phyloP scores from a whole-genome alignment of 768 basidiomycete species.

The Rickenella mellea region DNA sequence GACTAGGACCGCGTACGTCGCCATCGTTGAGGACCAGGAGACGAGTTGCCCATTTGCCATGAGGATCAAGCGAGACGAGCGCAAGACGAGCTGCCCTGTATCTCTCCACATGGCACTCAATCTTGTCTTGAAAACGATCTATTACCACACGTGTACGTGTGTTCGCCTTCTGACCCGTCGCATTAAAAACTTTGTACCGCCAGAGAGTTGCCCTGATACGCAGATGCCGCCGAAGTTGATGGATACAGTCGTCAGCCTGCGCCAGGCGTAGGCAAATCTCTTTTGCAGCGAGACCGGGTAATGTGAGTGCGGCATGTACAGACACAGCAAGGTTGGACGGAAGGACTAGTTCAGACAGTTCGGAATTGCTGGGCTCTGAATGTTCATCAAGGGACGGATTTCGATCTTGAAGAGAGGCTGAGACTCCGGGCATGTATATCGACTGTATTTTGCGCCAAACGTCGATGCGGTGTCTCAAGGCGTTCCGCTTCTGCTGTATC shows the following conservation, averaged over 20 bases:
- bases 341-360: conserved; percentile 9
- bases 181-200: conserved; percentile 5
- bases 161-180: conserved; percentile 2
- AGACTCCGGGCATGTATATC: conserved; percentile 12
- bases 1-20: too few relatives aligned
- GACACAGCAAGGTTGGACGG: conserved; percentile 14
- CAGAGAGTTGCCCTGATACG: neutral
- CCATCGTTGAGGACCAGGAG: too few relatives aligned
- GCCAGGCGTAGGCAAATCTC: conserved; percentile 13
- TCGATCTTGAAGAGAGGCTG: too few relatives aligned
- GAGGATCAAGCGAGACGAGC: neutral
- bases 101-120: neutral
- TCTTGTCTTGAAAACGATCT: neutral
- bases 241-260: conserved; percentile 10
- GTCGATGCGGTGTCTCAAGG: neutral
- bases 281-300: conserved; percentile 6
- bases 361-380: too few relatives aligned
- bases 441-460: conserved; percentile 8
- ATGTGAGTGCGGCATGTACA: conserved; percentile 2
- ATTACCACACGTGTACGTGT: neutral
- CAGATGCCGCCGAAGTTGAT: conserved; percentile 11
- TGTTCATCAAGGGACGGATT: too few relatives aligned
- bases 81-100: neutral
- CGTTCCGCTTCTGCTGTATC: too few relatives aligned
- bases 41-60: conserved; percentile 1